Evolutionary conservation across 2,329 filamentous ascomycete genomes (phyloP), one percentile per base, ranked within the genome.

Genomic region (Ophiostoma quercus): DNA sequence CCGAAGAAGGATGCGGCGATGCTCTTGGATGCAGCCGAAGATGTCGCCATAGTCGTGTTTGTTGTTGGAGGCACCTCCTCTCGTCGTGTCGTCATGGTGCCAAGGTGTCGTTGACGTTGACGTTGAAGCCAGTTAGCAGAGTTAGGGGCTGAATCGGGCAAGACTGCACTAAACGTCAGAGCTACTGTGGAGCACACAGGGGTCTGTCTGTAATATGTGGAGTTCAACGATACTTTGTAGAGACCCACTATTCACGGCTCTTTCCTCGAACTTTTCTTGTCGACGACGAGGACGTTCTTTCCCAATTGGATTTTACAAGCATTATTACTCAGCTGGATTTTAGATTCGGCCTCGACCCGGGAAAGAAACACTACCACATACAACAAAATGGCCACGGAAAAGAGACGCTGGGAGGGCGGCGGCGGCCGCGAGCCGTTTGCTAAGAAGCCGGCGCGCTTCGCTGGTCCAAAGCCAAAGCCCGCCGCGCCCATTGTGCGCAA

Each of bases 391-490:
- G 47, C 71, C 4, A 39, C 71, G n/a, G 73, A 74, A 34, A 88
- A 88, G 78, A 82, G 86, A 74, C 82, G 85, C 74, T 79, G 82
- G 72, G 82, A 84, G 69, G 86, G 85, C 71, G 84, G 83, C 71
- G 76, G 79, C 72, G 37, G 67, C 32, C 14, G 69, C 63, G 54
- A 63, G 37, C 67, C 69, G 51, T 60, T 41, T 11, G 63, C 68
- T 32, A 84, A 83, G 77, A 74, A 74, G 72, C 73, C 72, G 29
- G 67, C 69, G 1, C 70, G 67, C 41, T 43, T 22, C 37, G 63
- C 16, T 1, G 66, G 66, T 14, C 11, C 54, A 66, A 3, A 2
- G 54, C 37, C 62, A 14, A 16, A 68, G 0, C 2, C 69, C 0
- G 12, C 75, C 71, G 41, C 54, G 25, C 70, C 81, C 5, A 76